Percentiles rank a stretch among this genome's conserved stretches.
Conservation (phyloP, 805 yeast genomes). For the Blastobotrys muscicola region DNA sequence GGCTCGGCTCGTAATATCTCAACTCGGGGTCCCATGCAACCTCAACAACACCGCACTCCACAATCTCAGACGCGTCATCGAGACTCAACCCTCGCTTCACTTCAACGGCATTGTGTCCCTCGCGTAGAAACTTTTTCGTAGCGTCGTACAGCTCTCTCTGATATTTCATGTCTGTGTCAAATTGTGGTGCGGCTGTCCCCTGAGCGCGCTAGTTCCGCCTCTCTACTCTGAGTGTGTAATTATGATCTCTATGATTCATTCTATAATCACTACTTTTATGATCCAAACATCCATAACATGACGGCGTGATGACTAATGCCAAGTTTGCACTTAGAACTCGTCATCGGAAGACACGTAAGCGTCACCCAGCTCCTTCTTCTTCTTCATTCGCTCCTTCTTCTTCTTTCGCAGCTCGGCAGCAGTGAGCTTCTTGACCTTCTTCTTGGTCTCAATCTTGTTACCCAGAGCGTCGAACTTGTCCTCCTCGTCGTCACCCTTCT, state of each 20-base stretch:
- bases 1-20: too few relatives aligned
- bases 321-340: conserved; percentile 43
- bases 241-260: not conserved
- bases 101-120: too few relatives aligned
- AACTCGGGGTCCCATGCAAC: too few relatives aligned
- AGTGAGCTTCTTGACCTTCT: conserved; percentile 96
- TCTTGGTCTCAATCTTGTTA: conserved; percentile 94
- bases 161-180: not conserved
- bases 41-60: too few relatives aligned
- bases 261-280: not conserved
- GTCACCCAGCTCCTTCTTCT: conserved; percentile 99
- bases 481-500: conserved; percentile 91
- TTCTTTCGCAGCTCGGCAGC: conserved; percentile 99
- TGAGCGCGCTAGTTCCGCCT: too few relatives aligned
- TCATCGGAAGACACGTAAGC: conserved; percentile 98
- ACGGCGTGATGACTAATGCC: not conserved
- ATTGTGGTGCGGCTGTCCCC: not conserved
- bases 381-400: conserved; percentile 99
- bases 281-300: not conserved
- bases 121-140: too few relatives aligned
- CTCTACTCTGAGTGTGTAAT: too few relatives aligned
- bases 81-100: too few relatives aligned
- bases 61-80: too few relatives aligned
- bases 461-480: conserved; percentile 99
- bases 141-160: too few relatives aligned